Conservation (phyloP, 768 basidiomycete species). For the Cystofilobasidium ferigula region DNA sequence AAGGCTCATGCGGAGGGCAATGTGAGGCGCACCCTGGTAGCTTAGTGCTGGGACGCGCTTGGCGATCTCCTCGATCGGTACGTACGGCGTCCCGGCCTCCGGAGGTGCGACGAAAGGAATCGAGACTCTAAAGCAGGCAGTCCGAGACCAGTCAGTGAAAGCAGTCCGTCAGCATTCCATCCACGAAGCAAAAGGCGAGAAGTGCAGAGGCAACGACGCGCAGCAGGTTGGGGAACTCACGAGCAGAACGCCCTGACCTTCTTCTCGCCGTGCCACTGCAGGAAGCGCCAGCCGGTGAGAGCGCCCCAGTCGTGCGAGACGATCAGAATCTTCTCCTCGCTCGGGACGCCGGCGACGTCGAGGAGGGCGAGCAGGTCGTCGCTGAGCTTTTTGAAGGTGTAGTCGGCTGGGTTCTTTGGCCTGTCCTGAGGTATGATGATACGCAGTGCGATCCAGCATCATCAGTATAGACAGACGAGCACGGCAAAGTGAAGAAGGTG, state of each 20-base stretch:
- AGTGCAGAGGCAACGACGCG: background rate
- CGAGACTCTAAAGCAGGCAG: background rate
- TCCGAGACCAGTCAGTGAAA: background rate
- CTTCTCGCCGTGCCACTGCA: background rate
- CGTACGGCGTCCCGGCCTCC: background rate
- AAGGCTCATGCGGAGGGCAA: too few relatives aligned
- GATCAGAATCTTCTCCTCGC: background rate
- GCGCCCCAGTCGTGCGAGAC: slow-evolving; percentile 6
- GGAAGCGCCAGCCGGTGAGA: background rate
- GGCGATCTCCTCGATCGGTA: background rate
- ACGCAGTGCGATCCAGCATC: too few relatives aligned
- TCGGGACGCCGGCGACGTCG: background rate
- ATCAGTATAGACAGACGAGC: too few relatives aligned
- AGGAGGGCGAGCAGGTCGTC: background rate
- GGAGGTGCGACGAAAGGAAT: background rate
- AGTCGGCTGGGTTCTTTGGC: background rate
- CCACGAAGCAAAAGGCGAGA: background rate
- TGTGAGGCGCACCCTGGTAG: too few relatives aligned
- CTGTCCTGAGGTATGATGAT: too few relatives aligned
- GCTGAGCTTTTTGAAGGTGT: background rate
- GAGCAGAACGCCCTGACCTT: slow-evolving; percentile 4
- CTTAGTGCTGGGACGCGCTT: background rate
- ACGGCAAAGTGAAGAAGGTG: too few relatives aligned
- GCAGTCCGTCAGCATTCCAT: background rate
- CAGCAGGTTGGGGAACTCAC: background rate